These are phyloP conservation scores for Sugiyamaella americana DNA, from an alignment of 805 yeast genomes.

Conservation along the genomic window DNA sequence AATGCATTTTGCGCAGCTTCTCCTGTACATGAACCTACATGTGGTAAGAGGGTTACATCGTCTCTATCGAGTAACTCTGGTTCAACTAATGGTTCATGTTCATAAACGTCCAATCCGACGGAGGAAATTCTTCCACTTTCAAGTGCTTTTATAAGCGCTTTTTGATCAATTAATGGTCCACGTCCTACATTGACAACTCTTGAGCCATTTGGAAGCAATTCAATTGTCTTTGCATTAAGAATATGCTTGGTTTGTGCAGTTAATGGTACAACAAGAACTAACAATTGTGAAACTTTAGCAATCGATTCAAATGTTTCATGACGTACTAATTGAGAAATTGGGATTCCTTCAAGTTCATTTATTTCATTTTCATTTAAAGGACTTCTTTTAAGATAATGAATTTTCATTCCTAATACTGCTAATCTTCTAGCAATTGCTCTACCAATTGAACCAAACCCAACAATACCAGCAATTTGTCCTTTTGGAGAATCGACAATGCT, in stretches of 20 bases:
- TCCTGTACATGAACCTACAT: slow-evolving; percentile 59
- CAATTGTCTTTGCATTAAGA: slow-evolving; percentile 44
- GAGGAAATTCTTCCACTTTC: slow-evolving; percentile 53
- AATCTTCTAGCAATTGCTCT: slow-evolving; percentile 54
- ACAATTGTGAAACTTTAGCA: slow-evolving; percentile 43
- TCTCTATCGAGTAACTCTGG: slow-evolving; percentile 46
- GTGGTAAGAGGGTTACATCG: slow-evolving; percentile 66
- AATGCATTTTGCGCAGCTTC: slow-evolving; percentile 20
- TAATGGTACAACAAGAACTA: slow-evolving; percentile 64
- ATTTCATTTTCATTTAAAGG: slow-evolving; percentile 34
- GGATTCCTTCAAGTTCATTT: slow-evolving; percentile 34
- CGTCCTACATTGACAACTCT: slow-evolving; percentile 71
- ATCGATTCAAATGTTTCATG: slow-evolving; percentile 41
- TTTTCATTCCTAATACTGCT: slow-evolving; percentile 53
- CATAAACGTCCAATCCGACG: slow-evolving; percentile 71
- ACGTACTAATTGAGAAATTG: slow-evolving; percentile 38
- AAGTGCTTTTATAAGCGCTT: slow-evolving; percentile 56
- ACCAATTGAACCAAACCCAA: slow-evolving; percentile 77
- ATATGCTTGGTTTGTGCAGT: slow-evolving; percentile 51
- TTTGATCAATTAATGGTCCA: slow-evolving; percentile 62
- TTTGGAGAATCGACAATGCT: slow-evolving; percentile 46
- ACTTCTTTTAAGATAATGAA: slow-evolving; percentile 56
- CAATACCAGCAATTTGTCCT: slow-evolving; percentile 53
- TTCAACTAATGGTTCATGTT: slow-evolving; percentile 53
- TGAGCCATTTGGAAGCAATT: slow-evolving; percentile 45